Conservation (phyloP, 345 rosid species). For the Linum lewisii region DNA sequence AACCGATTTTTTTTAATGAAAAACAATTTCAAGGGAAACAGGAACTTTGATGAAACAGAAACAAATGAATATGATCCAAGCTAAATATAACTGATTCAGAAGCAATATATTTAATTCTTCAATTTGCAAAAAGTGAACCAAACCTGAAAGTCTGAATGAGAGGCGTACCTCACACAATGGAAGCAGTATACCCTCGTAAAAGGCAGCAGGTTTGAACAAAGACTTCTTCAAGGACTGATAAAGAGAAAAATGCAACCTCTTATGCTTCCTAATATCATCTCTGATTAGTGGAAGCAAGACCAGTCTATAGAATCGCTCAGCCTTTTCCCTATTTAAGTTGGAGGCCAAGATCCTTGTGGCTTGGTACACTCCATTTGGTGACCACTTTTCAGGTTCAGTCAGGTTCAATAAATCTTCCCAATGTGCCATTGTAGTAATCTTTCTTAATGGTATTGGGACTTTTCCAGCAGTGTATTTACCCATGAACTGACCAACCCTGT, state of each 20-base stretch:
- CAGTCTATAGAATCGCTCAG: slow-evolving; percentile 59
- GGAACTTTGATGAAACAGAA: no score
- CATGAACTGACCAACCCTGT: slow-evolving; percentile 71
- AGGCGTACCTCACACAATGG: slow-evolving; percentile 79
- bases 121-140: no score
- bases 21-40: no score
- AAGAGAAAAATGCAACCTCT: slow-evolving; percentile 70
- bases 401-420: slow-evolving; percentile 88
- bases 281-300: slow-evolving; percentile 90
- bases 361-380: slow-evolving; percentile 85
- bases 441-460: slow-evolving; percentile 78
- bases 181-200: slow-evolving; percentile 81
- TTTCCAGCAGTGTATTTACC: slow-evolving; percentile 76
- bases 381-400: slow-evolving; percentile 93
- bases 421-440: slow-evolving; percentile 52
- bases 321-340: slow-evolving; percentile 57
- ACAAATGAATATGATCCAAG: no score
- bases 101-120: no score
- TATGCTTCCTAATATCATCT: slow-evolving; percentile 76
- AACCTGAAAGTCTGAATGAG: background rate
- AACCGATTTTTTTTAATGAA: no score
- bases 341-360: slow-evolving; percentile 85
- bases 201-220: slow-evolving; percentile 82
- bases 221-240: slow-evolving; percentile 77
- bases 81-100: no score